Percentiles rank a stretch among this genome's conserved stretches.
These are phyloP conservation scores for Hydnum rufescens DNA, from an alignment of 768 basidiomycete genomes.

Conservation along the genomic window DNA sequence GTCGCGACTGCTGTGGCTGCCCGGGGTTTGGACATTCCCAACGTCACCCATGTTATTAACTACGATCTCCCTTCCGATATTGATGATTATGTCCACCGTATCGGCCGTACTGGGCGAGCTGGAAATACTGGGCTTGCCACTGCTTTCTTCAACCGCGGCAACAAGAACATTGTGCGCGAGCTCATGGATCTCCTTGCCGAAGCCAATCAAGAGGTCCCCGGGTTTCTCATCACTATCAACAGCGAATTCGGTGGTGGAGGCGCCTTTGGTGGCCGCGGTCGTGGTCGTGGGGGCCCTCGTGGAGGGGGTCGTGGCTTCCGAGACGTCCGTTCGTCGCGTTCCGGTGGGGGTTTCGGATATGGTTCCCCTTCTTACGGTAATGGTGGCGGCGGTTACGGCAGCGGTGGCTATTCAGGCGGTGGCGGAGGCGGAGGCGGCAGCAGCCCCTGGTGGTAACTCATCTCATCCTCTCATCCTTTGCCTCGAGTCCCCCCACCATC, in stretches of 20 bases:
- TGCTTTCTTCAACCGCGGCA: slow-evolving; percentile 88
- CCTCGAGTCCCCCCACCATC: not conserved
- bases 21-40: slow-evolving; percentile 96
- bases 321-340: slow-evolving; percentile 22
- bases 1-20: slow-evolving; percentile 98
- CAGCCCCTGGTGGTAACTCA: slow-evolving; percentile 31
- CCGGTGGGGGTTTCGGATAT: slow-evolving; percentile 10
- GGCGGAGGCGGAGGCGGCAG: slow-evolving; percentile 20
- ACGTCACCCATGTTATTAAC: slow-evolving; percentile 96
- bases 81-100: slow-evolving; percentile 97
- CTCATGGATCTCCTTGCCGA: slow-evolving; percentile 85
- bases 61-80: slow-evolving; percentile 97
- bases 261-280: slow-evolving; percentile 26
- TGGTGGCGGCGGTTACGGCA: slow-evolving; percentile 13
- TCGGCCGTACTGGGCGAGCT: slow-evolving; percentile 95
- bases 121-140: slow-evolving; percentile 93
- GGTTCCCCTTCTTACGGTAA: slow-evolving; percentile 15
- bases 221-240: slow-evolving; percentile 75
- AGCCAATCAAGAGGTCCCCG: slow-evolving; percentile 87
- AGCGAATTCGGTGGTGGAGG: slow-evolving; percentile 55
- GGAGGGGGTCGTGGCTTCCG: slow-evolving; percentile 34
- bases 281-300: slow-evolving; percentile 34
- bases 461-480: not conserved
- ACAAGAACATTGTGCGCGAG: slow-evolving; percentile 81
- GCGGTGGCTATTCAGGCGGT: slow-evolving; percentile 17